Conservation (phyloP, 306 rosid species). For the Cicer arietinum region DNA sequence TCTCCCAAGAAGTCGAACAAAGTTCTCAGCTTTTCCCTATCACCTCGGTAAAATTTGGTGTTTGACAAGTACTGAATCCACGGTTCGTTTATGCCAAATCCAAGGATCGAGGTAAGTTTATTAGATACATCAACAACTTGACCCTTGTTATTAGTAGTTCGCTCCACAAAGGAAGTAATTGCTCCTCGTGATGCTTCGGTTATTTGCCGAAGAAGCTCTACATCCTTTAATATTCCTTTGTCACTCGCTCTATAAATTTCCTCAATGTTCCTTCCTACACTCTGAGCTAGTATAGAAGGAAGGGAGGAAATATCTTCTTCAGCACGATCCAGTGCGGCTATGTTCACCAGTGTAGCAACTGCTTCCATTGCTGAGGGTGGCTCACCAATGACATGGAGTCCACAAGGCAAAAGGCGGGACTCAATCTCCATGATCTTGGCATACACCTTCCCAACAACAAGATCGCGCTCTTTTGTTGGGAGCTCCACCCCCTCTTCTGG, state of each 20-base stretch:
- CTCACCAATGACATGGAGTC: conserved; percentile 95
- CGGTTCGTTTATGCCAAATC: conserved; percentile 91
- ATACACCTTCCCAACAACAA: conserved; percentile 91
- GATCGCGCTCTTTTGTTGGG: conserved; percentile 85
- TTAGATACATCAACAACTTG: conserved; percentile 87
- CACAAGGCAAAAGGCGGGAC: conserved; percentile 93
- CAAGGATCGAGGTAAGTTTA: conserved; percentile 76
- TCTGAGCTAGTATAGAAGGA: conserved; percentile 80
- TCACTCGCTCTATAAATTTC: conserved; percentile 82
- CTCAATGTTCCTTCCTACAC: conserved; percentile 88
- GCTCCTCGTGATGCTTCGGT: conserved; percentile 91
- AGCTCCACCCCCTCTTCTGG: conserved; percentile 88
- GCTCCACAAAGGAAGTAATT: conserved; percentile 76
- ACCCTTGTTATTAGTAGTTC: conserved; percentile 82
- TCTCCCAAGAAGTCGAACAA: conserved; percentile 79
- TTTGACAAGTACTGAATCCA: conserved; percentile 86
- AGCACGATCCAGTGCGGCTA: conserved; percentile 93
- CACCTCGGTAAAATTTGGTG: conserved; percentile 90
- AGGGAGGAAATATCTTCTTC: conserved; percentile 82
- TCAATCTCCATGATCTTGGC: conserved; percentile 98
- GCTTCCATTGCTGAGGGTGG: conserved; percentile 99
- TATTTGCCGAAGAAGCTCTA: conserved; percentile 92
- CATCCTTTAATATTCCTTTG: conserved; percentile 91
- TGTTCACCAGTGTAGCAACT: conserved; percentile 93
- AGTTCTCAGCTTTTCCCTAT: conserved; percentile 76